Base-by-base conservation (phyloP, 306 rosid species). In the Hippophae gyantsensis region DNA sequence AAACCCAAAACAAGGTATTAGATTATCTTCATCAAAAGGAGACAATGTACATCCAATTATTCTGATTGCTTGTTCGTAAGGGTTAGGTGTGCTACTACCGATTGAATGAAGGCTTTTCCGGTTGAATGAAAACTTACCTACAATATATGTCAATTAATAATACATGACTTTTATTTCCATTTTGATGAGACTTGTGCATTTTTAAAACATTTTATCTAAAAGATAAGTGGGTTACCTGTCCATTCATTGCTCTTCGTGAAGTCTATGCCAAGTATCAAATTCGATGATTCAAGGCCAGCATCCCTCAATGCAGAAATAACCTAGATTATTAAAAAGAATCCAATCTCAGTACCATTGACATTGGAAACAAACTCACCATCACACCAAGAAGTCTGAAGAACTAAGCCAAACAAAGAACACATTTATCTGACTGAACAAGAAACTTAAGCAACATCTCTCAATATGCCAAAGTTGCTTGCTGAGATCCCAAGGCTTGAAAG, bases 181-280 rank as follows among this genome's bases (percentile, higher is more conserved):
- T 32, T 32, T 32, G 38, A 2, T 32, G 38, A 32, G 38, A 32
- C 38, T 32, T 32, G 23, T 32, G 43, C 67, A 76, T 69, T 58
- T 52, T 83, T 70, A 69, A 44, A 62, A 57, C 43, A 60, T 12
- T 13, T 11, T 5, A 6, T 3, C 13, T 49, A 8, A 49, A 23
- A 49, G 0, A 8, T 12, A 13, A 7, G 12, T 12, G 8, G 12
- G 12, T 47, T 63, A 89, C 99, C 99, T 83, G 89, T 83, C 99
- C 99, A 92, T 72, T 92, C 99, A 68, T 92, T 92, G 84, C 99
- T 92, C 79, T 92, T 88, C 48, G 99, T 92, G 78, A 88, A 92
- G 84, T 87, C 99, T 49, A 92, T 71, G 44, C 96, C 96, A 65
- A 92, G 79, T 66, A 92, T 84, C 76, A 87, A 77, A 69, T 92